Percentiles rank a stretch among this genome's conserved stretches.
Evolutionary conservation across 805 yeast genomes (phyloP).

Genomic region (Lipomyces yamadae): DNA sequence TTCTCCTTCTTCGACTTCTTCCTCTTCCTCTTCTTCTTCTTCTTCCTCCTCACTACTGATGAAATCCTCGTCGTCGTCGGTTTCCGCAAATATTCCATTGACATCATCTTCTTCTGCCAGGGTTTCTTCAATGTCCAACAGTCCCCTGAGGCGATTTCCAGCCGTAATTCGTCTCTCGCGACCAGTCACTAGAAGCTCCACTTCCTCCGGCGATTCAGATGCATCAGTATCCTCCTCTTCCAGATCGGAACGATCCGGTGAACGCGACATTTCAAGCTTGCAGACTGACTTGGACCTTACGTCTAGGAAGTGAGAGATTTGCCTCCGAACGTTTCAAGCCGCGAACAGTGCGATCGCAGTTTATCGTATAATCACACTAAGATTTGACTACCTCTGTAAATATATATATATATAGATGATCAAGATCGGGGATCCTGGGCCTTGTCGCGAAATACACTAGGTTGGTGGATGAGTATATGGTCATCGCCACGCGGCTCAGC

Average conservation of each 20-base stretch:
- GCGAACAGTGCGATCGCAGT: background rate
- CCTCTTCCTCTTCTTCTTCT: slow-evolving; percentile 39
- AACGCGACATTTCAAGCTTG: background rate
- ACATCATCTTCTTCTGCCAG: slow-evolving; percentile 54
- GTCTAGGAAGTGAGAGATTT: background rate
- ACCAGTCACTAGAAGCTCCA: slow-evolving; percentile 69
- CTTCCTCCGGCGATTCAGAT: slow-evolving; percentile 17
- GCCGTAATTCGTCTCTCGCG: slow-evolving; percentile 85
- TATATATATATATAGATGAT: too few relatives aligned
- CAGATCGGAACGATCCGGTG: background rate
- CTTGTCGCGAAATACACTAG: too few relatives aligned
- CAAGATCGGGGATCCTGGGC: too few relatives aligned
- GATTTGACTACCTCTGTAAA: too few relatives aligned
- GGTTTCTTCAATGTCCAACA: slow-evolving; percentile 74
- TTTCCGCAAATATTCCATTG: slow-evolving; percentile 53
- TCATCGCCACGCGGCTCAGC: too few relatives aligned
- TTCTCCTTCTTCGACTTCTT: slow-evolving; percentile 29
- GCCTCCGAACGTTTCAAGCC: background rate
- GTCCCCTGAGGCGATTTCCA: slow-evolving; percentile 76
- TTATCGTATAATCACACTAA: too few relatives aligned
- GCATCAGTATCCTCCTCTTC: background rate
- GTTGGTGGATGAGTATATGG: too few relatives aligned
- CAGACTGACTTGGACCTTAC: background rate
- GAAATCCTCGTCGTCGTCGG: slow-evolving; percentile 52
- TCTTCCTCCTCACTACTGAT: slow-evolving; percentile 41